Evolutionary conservation across 169 alveolate genomes (phyloP).

Genomic region (Cryptosporidium parvum): DNA sequence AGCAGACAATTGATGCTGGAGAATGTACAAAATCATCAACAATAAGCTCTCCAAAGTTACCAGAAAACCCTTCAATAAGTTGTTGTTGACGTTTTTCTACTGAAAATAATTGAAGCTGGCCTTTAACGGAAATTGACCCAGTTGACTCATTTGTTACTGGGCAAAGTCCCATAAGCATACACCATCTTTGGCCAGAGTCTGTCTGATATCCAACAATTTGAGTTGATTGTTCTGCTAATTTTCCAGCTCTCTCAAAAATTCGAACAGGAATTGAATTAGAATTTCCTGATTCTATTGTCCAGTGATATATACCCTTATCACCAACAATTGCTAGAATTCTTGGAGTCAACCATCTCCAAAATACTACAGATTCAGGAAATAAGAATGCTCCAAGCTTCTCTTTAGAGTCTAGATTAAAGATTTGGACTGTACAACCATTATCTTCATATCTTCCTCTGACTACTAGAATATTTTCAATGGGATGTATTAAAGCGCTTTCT

Average conservation of each 20-base stretch:
- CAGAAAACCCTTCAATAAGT: conserved; percentile 95
- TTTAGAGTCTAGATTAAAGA: conserved; percentile 93
- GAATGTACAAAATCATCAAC: conserved; percentile 84
- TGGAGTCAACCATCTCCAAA: conserved; percentile 94
- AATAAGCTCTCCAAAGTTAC: conserved; percentile 92
- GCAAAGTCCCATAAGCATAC: conserved; percentile 92
- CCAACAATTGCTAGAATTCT: conserved; percentile 93
- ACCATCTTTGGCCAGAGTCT: conserved; percentile 93
- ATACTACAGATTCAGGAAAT: conserved; percentile 91
- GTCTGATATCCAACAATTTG: conserved; percentile 92
- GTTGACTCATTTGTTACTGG: conserved; percentile 83
- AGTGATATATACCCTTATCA: conserved; percentile 91
- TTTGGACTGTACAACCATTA: conserved; percentile 86
- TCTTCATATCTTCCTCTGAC: conserved; percentile 89
- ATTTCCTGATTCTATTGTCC: conserved; percentile 87
- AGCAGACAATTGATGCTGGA: conserved; percentile 87
- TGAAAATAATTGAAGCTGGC: conserved; percentile 94
- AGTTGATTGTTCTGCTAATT: conserved; percentile 87
- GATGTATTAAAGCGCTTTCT: conserved; percentile 96
- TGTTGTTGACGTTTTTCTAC: conserved; percentile 93
- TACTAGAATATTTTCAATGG: conserved; percentile 93
- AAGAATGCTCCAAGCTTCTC: conserved; percentile 92
- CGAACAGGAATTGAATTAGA: conserved; percentile 85
- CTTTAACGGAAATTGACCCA: conserved; percentile 90
- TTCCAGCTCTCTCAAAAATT: conserved; percentile 91